These are phyloP conservation scores for Phytopythium mirpurense DNA, from an alignment of 352 stramenopile genomes.

Conservation along the genomic window DNA sequence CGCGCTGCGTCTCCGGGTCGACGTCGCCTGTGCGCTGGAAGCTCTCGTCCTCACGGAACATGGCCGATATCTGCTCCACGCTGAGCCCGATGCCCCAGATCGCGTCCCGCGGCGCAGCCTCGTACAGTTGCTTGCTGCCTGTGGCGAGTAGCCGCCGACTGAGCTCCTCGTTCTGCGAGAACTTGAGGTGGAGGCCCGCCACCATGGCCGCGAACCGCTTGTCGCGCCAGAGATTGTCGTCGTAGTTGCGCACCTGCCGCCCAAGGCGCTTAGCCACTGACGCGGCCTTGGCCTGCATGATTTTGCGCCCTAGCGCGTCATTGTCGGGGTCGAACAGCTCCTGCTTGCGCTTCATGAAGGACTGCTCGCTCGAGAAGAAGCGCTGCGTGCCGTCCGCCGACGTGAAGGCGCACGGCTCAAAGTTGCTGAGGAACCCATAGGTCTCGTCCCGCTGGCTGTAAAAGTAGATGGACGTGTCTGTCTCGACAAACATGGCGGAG, in stretches of 20 bases:
- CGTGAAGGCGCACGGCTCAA: slow-evolving; percentile 46
- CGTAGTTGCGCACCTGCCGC: slow-evolving; percentile 46
- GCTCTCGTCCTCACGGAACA: slow-evolving; percentile 25
- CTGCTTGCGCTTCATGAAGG: slow-evolving; percentile 72
- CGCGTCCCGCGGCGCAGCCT: slow-evolving; percentile 37
- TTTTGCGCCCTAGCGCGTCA: slow-evolving; percentile 24
- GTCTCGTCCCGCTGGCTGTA: slow-evolving; percentile 30
- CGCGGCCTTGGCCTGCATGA: slow-evolving; percentile 42
- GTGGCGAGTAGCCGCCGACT: slow-evolving; percentile 33
- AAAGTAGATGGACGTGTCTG: slow-evolving; percentile 43
- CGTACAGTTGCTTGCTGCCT: slow-evolving; percentile 41
- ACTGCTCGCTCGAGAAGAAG: slow-evolving; percentile 69
- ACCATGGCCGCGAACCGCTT: slow-evolving; percentile 46
- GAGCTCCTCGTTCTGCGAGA: slow-evolving; percentile 27
- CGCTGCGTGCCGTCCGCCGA: slow-evolving; percentile 11
- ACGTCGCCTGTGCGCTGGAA: slow-evolving; percentile 40
- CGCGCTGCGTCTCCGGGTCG: slow-evolving; percentile 16
- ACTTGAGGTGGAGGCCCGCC: slow-evolving; percentile 63
- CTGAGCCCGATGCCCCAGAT: slow-evolving; percentile 64
- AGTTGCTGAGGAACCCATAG: slow-evolving; percentile 61
- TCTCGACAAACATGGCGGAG: slow-evolving; percentile 20
- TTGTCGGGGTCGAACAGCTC: slow-evolving; percentile 55
- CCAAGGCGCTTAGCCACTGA: slow-evolving; percentile 44
- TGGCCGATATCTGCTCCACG: slow-evolving; percentile 25
- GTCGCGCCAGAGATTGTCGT: slow-evolving; percentile 36